Evolutionary conservation across 306 rosid species (phyloP).

Genomic region (Rubus idaeus): DNA sequence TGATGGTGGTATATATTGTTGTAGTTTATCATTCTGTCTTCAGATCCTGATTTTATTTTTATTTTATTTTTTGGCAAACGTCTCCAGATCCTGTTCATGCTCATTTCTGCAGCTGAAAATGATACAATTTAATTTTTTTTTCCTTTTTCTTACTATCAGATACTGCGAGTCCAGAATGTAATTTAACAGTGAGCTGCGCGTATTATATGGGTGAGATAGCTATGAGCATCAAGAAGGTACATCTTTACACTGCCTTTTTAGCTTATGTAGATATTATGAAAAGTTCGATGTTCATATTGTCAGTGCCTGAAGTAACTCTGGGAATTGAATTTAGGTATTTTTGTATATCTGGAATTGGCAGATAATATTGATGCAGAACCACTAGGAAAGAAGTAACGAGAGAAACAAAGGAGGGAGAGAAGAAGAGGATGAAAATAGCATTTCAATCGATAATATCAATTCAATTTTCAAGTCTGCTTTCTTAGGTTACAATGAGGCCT

Average conservation of each 20-base stretch:
- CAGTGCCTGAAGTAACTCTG: neutral
- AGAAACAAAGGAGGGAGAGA: neutral
- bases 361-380: neutral
- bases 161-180: slow-evolving; percentile 75
- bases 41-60: too few relatives aligned
- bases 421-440: neutral
- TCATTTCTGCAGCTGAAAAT: neutral
- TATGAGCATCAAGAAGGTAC: slow-evolving; percentile 89
- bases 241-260: slow-evolving; percentile 21
- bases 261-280: slow-evolving; percentile 5
- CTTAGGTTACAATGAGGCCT: neutral
- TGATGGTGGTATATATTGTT: neutral
- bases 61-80: too few relatives aligned
- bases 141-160: slow-evolving; percentile 37
- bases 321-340: neutral
- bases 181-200: slow-evolving; percentile 70
- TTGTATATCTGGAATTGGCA: neutral
- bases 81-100: slow-evolving; percentile 10
- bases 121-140: neutral
- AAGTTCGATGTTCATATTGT: neutral
- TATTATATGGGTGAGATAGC: slow-evolving; percentile 90
- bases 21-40: too few relatives aligned
- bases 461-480: neutral
- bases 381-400: neutral
- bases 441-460: neutral